Evolutionary conservation across 768 basidiomycete species (phyloP).

Genomic region (Rossbeevera mucosa): DNA sequence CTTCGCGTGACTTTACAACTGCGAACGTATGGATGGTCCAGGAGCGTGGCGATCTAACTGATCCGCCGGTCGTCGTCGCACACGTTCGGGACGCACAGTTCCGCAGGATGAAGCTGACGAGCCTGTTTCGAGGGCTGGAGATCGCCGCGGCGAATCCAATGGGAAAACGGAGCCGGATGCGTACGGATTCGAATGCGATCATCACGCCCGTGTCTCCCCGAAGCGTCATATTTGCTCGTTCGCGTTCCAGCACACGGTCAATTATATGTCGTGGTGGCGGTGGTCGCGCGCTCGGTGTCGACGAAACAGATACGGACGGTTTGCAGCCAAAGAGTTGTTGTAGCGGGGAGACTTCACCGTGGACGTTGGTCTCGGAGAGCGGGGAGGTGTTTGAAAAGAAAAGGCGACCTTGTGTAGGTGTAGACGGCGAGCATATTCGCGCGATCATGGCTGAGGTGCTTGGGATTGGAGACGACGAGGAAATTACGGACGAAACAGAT

Average conservation of each 20-base stretch:
- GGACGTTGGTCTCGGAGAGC: conserved; percentile 37
- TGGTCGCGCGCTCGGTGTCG: not conserved
- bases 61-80: conserved; percentile 45
- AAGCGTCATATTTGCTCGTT: conserved; percentile 27
- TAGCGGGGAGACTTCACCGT: conserved; percentile 32
- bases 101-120: conserved; percentile 47
- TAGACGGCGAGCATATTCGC: conserved; percentile 27
- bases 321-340: conserved; percentile 3
- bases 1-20: conserved; percentile 42
- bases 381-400: not conserved
- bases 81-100: conserved; percentile 56
- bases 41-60: conserved; percentile 13
- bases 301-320: conserved; percentile 7
- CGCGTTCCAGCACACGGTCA: conserved; percentile 25
- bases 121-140: conserved; percentile 44
- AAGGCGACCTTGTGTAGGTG: not conserved
- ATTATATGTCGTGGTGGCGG: conserved; percentile 4
- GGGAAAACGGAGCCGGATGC: conserved; percentile 8
- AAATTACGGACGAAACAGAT: conserved; percentile 42
- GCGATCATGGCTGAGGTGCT: conserved; percentile 44
- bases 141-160: conserved; percentile 25
- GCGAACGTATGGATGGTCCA: conserved; percentile 51
- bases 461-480: conserved; percentile 24
- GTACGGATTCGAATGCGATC: conserved; percentile 29
- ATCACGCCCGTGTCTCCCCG: conserved; percentile 21